These are phyloP conservation scores for Alternaria arbusti DNA, from an alignment of 2,329 filamentous ascomycete species.

Conservation along the genomic window DNA sequence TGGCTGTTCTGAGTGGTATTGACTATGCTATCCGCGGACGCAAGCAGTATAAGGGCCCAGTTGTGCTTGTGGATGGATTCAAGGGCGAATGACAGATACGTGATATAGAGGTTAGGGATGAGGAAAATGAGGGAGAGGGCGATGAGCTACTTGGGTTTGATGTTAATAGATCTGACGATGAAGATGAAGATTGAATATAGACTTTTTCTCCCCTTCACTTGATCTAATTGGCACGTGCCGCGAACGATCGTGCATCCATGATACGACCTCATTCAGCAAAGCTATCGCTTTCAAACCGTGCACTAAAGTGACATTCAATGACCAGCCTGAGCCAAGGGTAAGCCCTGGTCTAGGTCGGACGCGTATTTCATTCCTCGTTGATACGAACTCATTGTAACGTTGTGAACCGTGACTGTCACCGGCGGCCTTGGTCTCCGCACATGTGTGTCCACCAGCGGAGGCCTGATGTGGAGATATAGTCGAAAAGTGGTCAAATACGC, in stretches of 20 bases:
- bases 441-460: neutral
- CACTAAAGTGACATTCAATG: too few relatives aligned
- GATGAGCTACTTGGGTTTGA: neutral
- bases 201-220: neutral
- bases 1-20: constrained; percentile 30
- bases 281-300: too few relatives aligned
- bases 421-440: neutral
- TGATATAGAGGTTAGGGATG: neutral
- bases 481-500: neutral
- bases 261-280: neutral
- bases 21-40: constrained; percentile 41
- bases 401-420: neutral
- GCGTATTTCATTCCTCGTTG: neutral
- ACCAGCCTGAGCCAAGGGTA: too few relatives aligned
- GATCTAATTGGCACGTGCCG: neutral
- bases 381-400: neutral
- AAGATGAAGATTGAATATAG: constrained; percentile 3
- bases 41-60: constrained; percentile 44
- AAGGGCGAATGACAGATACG: constrained; percentile 23
- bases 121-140: neutral
- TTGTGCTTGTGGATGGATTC: constrained; percentile 34
- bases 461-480: neutral
- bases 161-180: neutral
- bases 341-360: too few relatives aligned
- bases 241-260: neutral